These are phyloP conservation scores for Dictyostelium capitatum DNA, from an alignment of 78 protist species.

Conservation along the genomic window DNA sequence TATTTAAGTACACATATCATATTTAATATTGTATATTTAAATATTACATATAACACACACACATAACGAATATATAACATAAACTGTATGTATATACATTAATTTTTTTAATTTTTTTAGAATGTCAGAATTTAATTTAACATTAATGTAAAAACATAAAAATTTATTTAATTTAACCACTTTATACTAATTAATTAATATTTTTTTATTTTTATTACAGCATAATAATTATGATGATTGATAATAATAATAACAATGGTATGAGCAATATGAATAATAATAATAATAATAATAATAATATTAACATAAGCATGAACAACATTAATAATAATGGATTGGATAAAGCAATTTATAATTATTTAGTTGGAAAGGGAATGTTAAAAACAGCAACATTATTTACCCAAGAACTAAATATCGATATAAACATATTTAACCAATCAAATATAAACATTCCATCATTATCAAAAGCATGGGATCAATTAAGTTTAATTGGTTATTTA, in stretches of 20 bases:
- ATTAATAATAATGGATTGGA: background rate
- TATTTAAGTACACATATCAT: no score
- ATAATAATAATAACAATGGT: background rate
- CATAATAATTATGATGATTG: slow-evolving; percentile 8
- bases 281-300: background rate
- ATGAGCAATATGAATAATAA: slow-evolving; percentile 15
- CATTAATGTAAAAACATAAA: no score
- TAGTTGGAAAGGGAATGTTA: slow-evolving; percentile 27
- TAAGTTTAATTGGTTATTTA: slow-evolving; percentile 1
- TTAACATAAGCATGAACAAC: no score
- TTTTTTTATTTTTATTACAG: no score
- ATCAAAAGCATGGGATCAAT: slow-evolving; percentile 53
- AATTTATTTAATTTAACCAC: no score
- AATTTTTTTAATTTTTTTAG: no score
- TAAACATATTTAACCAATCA: background rate
- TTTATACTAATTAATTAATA: no score
- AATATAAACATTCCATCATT: background rate
- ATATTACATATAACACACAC: no score
- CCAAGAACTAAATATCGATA: slow-evolving; percentile 20
- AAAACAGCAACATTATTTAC: slow-evolving; percentile 26
- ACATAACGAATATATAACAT: no score
- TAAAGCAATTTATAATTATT: slow-evolving; percentile 49
- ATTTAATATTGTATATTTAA: no score
- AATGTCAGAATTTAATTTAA: no score
- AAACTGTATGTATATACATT: no score